Conservation (phyloP, 1,139 yeast species). For the Pichia sp. region DNA sequence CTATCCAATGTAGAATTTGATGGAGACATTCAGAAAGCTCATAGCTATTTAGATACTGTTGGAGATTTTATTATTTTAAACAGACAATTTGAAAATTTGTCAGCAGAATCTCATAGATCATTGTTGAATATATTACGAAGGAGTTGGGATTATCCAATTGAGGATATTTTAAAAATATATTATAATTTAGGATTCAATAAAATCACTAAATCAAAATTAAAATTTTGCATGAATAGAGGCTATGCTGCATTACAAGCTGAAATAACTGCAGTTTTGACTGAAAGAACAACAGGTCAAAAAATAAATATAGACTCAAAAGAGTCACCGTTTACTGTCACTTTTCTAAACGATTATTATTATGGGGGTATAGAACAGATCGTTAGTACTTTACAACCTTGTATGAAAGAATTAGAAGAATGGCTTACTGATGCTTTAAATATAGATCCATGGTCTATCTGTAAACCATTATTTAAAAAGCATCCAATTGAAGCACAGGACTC, state of each 20-base stretch:
- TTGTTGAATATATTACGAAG: constrained; percentile 28
- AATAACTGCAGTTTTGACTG: constrained; percentile 23
- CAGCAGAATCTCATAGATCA: constrained; percentile 17
- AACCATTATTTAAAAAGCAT: constrained; percentile 20
- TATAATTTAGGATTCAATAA: constrained; percentile 31
- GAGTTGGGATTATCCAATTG: constrained; percentile 42
- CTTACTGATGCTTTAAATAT: constrained; percentile 28
- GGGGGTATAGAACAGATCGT: constrained; percentile 49
- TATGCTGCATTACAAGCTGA: constrained; percentile 43
- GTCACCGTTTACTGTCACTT: constrained; percentile 40
- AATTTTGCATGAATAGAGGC: constrained; percentile 47
- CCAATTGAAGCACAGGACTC: too few relatives aligned
- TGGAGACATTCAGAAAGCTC: constrained; percentile 43
- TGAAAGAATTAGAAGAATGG: constrained; percentile 36
- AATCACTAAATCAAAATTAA: constrained; percentile 28
- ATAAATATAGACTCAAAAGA: constrained; percentile 15
- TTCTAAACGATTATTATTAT: constrained; percentile 41
- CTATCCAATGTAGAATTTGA: constrained; percentile 42
- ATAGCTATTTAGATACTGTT: constrained; percentile 47
- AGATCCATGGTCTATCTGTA: constrained; percentile 42
- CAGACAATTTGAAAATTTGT: constrained; percentile 31
- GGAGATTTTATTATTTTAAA: constrained; percentile 49
- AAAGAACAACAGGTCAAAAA: constrained; percentile 12
- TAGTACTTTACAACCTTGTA: constrained; percentile 35
- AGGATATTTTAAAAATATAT: constrained; percentile 35